Evolutionary conservation across 2,329 filamentous ascomycete species (phyloP).

Genomic region (Cladosporium halotolerans): DNA sequence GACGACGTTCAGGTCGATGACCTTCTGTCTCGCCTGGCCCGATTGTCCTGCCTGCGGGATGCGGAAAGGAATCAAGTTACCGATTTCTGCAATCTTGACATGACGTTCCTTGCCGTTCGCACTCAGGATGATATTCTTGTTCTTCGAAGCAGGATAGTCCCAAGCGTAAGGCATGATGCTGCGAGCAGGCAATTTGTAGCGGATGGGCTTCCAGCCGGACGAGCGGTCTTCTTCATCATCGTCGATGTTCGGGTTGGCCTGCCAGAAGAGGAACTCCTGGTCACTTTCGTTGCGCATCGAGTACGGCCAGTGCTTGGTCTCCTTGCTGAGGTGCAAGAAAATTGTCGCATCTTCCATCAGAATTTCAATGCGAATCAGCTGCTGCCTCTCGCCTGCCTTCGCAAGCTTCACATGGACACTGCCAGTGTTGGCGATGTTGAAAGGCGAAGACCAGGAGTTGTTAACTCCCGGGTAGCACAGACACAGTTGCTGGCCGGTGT

Average conservation of each 20-base stretch:
- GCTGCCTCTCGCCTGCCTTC: conserved; percentile 82
- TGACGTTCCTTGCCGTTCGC: conserved; percentile 77
- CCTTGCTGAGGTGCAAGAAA: conserved; percentile 82
- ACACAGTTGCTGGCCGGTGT: conserved; percentile 78
- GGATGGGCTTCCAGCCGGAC: conserved; percentile 85
- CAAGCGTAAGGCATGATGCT: conserved; percentile 99
- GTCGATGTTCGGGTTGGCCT: conserved; percentile 85
- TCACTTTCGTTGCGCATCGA: conserved; percentile 99
- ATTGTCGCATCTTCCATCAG: conserved; percentile 90
- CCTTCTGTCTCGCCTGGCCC: conserved; percentile 63
- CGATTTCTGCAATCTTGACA: conserved; percentile 92
- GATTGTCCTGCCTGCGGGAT: conserved; percentile 52
- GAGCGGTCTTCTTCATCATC: conserved; percentile 78
- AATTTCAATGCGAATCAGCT: conserved; percentile 78
- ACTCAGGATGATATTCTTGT: conserved; percentile 82
- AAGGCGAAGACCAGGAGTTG: conserved; percentile 95
- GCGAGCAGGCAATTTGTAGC: conserved; percentile 83
- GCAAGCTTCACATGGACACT: conserved; percentile 90
- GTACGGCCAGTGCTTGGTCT: conserved; percentile 95
- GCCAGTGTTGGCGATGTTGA: conserved; percentile 93
- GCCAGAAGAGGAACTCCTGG: conserved; percentile 92
- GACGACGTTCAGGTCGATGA: conserved; percentile 93
- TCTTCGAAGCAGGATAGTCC: conserved; percentile 97
- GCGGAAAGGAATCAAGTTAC: conserved; percentile 91
- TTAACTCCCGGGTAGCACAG: conserved; percentile 90